Base-by-base conservation (phyloP, 192 early-diverging fungal species). In the Coemansia sp. region DNA sequence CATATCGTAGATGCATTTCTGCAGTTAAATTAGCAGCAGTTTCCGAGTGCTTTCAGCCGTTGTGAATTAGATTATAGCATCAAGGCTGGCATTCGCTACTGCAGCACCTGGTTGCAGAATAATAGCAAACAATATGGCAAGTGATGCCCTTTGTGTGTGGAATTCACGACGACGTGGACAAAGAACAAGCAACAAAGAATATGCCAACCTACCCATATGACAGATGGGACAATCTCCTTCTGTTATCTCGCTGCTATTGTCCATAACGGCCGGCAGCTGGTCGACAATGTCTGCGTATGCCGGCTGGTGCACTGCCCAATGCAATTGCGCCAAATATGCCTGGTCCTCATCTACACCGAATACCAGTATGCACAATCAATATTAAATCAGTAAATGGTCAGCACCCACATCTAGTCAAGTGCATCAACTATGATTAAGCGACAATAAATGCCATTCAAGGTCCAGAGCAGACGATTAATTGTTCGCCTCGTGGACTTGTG, bases 261-360 rank as follows among this genome's bases (percentile, higher is more conserved):
- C 50, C 39, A 41, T 7, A 25, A 70, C 48, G 2, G 15, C 25
- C 35, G 78, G 71, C 24, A 81, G 62, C 50, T 69, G 24, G n/a
- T 24, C 56, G 4, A 27, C 59, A 65, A 81, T 60, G 24, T 67
- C 69, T 27, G 63, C 56, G 23, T 66, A 81, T 37, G 49, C 68
- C 29, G 65, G 63, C 47, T 75, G 72, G 43, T 62, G 58, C 35
- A 72, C 69, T 17, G 63, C 60, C 78, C 78, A 81, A 55, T 63
- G 51, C 21, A 67, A 45, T 21, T 72, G 78, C 10, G 61, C 52
- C 72, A 81, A 21, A 27, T 81, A 81, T 62, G 47, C 69, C 52
- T 49, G 60, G 39, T 80, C 77, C 7, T 54, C 55, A 15, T 71
- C 77, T 80, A 74, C 24, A 48, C 11, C 23, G n/a, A 12, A 32